These are phyloP conservation scores for Wickerhamomyces bisporus DNA, from an alignment of 805 yeast genomes.

Conservation along the genomic window DNA sequence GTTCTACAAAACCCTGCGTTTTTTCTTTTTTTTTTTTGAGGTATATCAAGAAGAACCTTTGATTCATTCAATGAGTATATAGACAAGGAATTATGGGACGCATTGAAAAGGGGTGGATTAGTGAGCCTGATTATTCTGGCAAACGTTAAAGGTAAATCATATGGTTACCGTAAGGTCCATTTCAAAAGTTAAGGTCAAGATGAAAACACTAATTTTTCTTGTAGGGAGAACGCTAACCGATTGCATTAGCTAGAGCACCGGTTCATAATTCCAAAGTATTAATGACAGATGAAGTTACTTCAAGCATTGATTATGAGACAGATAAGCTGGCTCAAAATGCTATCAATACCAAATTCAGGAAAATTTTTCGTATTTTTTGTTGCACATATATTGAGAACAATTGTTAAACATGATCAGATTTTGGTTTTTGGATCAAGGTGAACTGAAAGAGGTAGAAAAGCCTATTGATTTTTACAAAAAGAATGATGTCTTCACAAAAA, in stretches of 20 bases:
- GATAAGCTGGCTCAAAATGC: slow-evolving; percentile 58
- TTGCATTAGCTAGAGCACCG: slow-evolving; percentile 64
- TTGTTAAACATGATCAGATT: slow-evolving; percentile 51
- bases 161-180: slow-evolving; percentile 45
- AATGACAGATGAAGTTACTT: slow-evolving; percentile 69
- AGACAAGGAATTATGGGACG: slow-evolving; percentile 57
- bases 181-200: slow-evolving; percentile 56
- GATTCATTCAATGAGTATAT: slow-evolving; percentile 61
- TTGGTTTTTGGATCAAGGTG: slow-evolving; percentile 55
- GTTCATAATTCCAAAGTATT: slow-evolving; percentile 55
- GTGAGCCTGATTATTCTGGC: slow-evolving; percentile 26
- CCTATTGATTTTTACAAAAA: slow-evolving; percentile 39
- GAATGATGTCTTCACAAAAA: slow-evolving; percentile 40
- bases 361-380: slow-evolving; percentile 63
- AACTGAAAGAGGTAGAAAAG: slow-evolving; percentile 45
- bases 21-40: slow-evolving; percentile 68
- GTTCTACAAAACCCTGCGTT: slow-evolving; percentile 87
- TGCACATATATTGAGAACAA: slow-evolving; percentile 65
- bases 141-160: slow-evolving; percentile 1
- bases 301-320: slow-evolving; percentile 66
- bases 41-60: slow-evolving; percentile 62
- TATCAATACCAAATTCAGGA: slow-evolving; percentile 48
- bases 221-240: slow-evolving; percentile 63
- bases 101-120: slow-evolving; percentile 59
- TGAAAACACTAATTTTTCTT: slow-evolving; percentile 62